Base-by-base conservation (phyloP, 768 basidiomycete species). In the Gelatoporia subvermispora region DNA sequence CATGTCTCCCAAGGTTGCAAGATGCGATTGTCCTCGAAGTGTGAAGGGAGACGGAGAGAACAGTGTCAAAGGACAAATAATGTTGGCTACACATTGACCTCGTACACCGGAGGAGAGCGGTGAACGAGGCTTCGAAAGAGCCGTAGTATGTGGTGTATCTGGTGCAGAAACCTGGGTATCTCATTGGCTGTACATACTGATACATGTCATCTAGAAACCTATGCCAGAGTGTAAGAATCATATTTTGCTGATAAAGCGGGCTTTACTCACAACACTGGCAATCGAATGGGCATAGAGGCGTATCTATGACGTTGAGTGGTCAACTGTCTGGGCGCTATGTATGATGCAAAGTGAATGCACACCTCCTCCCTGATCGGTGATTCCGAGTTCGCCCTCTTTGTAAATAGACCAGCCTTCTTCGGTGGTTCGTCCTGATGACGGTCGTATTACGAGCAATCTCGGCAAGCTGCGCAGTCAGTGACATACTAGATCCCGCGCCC, bases 281-380 rank as follows among this genome's bases (percentile, higher is more conserved):
- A 63, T 93, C 91, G 61, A 93, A 93, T 5, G 91, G 91, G 69
- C 90, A 93, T 35, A 87, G 65, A 3, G 86, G 78, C 0, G 90
- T 91, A 64, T 88, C 90, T 93, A 66, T 25, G 11, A 18, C n/a
- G 43, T 18, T 13, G 2, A 37, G 7, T 23, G 8, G 41, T 49
- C 18, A 23, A 51, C 40, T 41, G 61, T 50, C 28, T 53, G 43
- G 39, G 64, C 43, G 34, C 9, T 21, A 50, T 23, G 49, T 46
- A 53, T 49, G 38, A 16, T 24, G 22, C 35, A 28, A 36, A 41
- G n/a, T 59, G 31, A 41, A 45, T 24, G 57, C 79, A 68, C 66
- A 88, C 90, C 88, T 61, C 91, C 90, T 39, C 84, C 83, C 49
- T 77, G 71, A 48, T 76, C 70, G 36, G 67, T 67, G 44, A 93